These are phyloP conservation scores for Sugiyamaella qingdaonensis DNA, from an alignment of 805 yeast genomes.

Conservation along the genomic window DNA sequence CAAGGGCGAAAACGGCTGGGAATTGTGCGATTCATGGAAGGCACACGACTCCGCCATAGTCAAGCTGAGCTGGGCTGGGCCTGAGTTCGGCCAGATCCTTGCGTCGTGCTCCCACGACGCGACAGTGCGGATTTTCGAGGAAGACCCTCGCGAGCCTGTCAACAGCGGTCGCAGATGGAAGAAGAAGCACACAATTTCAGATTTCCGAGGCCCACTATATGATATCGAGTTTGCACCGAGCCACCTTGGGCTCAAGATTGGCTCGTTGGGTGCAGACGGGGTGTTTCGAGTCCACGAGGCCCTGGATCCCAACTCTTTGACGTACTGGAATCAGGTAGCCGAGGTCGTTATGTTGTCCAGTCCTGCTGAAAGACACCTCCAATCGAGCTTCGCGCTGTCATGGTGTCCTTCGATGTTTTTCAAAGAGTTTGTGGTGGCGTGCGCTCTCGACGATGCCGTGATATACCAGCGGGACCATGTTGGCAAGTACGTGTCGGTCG, in stretches of 20 bases:
- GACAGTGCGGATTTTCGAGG: slow-evolving; percentile 88
- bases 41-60: slow-evolving; percentile 91
- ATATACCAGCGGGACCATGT: slow-evolving; percentile 56
- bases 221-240: slow-evolving; percentile 87
- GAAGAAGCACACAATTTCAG: slow-evolving; percentile 70
- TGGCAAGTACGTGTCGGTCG: slow-evolving; percentile 43
- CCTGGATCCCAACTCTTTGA: slow-evolving; percentile 80
- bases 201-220: slow-evolving; percentile 82
- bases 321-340: slow-evolving; percentile 72
- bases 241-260: slow-evolving; percentile 74
- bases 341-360: slow-evolving; percentile 58
- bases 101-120: slow-evolving; percentile 90
- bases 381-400: slow-evolving; percentile 76
- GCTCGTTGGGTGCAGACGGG: slow-evolving; percentile 88
- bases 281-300: slow-evolving; percentile 81
- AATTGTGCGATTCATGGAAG: slow-evolving; percentile 82
- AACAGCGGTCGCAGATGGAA: slow-evolving; percentile 85
- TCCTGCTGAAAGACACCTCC: slow-evolving; percentile 76
- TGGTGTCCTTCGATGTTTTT: slow-evolving; percentile 90
- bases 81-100: slow-evolving; percentile 82
- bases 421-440: slow-evolving; percentile 73
- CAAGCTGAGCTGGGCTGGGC: slow-evolving; percentile 86
- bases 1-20: slow-evolving; percentile 56
- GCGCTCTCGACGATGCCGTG: slow-evolving; percentile 83
- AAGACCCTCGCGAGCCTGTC: slow-evolving; percentile 68